Conservation (phyloP, 495 filamentous ascomycete genomes). For the Trichoderma virens region DNA sequence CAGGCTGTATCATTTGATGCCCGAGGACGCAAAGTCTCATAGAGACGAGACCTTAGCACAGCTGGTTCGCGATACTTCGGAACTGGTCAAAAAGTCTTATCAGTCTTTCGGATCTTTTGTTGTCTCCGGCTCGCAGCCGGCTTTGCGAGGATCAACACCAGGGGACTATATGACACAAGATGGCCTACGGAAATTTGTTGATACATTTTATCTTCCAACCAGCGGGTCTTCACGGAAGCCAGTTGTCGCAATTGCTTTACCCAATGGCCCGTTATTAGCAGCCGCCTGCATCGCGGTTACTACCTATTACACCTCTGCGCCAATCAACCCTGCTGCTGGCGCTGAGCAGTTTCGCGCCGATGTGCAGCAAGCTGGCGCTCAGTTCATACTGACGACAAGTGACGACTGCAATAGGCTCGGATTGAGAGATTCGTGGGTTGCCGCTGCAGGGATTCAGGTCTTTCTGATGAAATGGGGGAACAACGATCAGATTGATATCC, state of each 20-base stretch:
- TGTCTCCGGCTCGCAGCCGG: not conserved
- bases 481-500: not conserved
- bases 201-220: slow-evolving; percentile 8
- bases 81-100: slow-evolving; percentile 11
- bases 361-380: slow-evolving; percentile 16
- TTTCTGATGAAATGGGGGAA: slow-evolving; percentile 13
- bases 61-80: not conserved
- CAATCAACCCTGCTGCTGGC: slow-evolving; percentile 24
- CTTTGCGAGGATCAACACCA: not conserved
- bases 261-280: slow-evolving; percentile 29
- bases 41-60: not conserved
- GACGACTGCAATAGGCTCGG: slow-evolving; percentile 14
- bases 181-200: slow-evolving; percentile 9
- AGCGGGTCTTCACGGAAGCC: slow-evolving; percentile 17
- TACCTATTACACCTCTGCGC: slow-evolving; percentile 27
- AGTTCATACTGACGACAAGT: slow-evolving; percentile 13
- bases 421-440: slow-evolving; percentile 8
- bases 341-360: slow-evolving; percentile 19
- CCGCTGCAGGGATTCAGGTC: slow-evolving; percentile 8
- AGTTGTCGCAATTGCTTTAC: slow-evolving; percentile 26
- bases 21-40: not conserved
- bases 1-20: not conserved
- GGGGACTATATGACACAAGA: slow-evolving; percentile 10
- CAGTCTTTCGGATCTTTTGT: not conserved
- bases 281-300: slow-evolving; percentile 23